Evolutionary conservation across 176 grass and related monocot species (phyloP).

Genomic region (Rhynchospora pubera): DNA sequence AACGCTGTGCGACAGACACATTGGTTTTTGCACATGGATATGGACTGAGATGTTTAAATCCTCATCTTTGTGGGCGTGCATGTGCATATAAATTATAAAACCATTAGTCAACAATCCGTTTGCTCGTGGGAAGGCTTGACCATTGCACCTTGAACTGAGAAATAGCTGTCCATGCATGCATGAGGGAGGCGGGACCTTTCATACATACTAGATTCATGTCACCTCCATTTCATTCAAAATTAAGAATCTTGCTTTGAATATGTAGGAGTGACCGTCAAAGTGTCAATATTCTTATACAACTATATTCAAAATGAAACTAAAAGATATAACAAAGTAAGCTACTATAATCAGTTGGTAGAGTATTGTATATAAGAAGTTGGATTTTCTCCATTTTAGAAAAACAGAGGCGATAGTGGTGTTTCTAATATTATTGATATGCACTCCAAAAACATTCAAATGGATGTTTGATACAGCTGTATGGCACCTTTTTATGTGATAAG

Average conservation of each 20-base stretch:
- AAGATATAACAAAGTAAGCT: neutral
- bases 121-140: neutral
- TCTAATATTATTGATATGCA: conserved; percentile 1
- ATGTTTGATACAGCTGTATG: conserved; percentile 34
- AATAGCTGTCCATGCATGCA: conserved; percentile 1
- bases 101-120: neutral
- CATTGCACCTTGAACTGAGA: neutral
- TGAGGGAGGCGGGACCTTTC: neutral
- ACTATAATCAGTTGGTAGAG: neutral
- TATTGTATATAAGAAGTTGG: too few species aligned
- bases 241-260: neutral
- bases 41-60: neutral
- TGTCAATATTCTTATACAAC: neutral
- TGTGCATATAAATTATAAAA: neutral
- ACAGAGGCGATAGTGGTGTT: neutral
- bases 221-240: neutral
- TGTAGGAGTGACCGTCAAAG: too few species aligned
- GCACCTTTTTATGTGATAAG: conserved; percentile 22
- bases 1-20: too few species aligned
- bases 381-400: neutral
- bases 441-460: conserved; percentile 14
- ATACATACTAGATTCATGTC: neutral
- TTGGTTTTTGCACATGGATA: too few species aligned
- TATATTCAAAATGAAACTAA: neutral
- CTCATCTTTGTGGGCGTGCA: neutral